A percentile compares a stretch with the other conserved stretches of the same genome.
Conservation (phyloP, 1,284 basidiomycete species). For the Ustilago sp. region DNA sequence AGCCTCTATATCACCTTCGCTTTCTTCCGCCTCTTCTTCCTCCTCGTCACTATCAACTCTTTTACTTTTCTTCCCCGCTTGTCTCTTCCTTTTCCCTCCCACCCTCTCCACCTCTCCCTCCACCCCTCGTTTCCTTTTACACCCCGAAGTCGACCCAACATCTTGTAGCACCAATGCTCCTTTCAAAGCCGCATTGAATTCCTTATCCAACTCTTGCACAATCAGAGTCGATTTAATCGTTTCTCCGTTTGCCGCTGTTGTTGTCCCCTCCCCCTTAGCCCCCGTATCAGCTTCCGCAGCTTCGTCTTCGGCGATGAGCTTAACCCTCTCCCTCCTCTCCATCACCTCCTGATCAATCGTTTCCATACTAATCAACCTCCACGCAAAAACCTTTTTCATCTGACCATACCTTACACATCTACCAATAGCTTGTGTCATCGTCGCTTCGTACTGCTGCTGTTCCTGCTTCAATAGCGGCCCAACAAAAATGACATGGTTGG, state of each 20-base stretch:
- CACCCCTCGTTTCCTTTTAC: background rate
- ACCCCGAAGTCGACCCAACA: conserved; percentile 14
- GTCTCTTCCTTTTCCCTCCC: conserved; percentile 8
- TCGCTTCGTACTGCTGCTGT: conserved; percentile 54
- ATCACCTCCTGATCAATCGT: conserved; percentile 58
- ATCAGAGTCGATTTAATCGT: conserved; percentile 68
- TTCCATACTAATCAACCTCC: conserved; percentile 46
- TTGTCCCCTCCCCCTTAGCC: background rate
- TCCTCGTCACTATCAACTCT: conserved; percentile 25
- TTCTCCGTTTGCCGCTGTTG: conserved; percentile 20
- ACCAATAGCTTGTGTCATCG: conserved; percentile 59
- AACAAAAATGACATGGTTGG: conserved; percentile 94
- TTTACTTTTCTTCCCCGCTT: conserved; percentile 1
- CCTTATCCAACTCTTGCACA: conserved; percentile 68
- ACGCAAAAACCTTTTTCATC: conserved; percentile 53
- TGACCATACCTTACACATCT: conserved; percentile 56
- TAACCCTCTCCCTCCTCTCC: conserved; percentile 44
- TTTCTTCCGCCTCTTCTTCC: conserved; percentile 25
- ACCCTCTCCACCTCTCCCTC: conserved; percentile 8
- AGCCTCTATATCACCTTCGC: conserved; percentile 67
- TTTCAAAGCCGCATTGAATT: conserved; percentile 75
- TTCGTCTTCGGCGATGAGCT: background rate
- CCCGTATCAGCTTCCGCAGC: background rate
- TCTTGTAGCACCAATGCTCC: conserved; percentile 46
- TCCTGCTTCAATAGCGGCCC: conserved; percentile 86